These are phyloP conservation scores for Claviceps pazoutovae DNA, from an alignment of 2,329 filamentous ascomycete genomes.

Conservation along the genomic window DNA sequence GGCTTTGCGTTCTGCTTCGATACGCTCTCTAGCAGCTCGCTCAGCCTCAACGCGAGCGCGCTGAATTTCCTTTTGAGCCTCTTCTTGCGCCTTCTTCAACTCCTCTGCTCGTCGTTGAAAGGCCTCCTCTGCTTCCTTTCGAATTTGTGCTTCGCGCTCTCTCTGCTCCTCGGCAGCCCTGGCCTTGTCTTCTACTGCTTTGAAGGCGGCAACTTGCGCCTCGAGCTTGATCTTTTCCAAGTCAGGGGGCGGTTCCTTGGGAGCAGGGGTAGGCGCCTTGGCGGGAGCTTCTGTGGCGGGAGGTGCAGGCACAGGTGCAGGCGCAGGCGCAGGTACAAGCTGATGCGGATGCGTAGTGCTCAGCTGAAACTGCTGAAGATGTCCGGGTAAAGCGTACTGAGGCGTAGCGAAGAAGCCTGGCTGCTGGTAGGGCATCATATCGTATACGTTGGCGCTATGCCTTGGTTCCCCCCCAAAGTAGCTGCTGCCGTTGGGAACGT, in stretches of 20 bases:
- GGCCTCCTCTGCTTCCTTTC: conserved; percentile 32
- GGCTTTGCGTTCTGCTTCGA: conserved; percentile 29
- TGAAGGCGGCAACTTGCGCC: conserved; percentile 39
- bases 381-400: conserved; percentile 8
- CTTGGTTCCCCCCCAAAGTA: conserved; percentile 27
- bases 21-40: conserved; percentile 27
- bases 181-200: conserved; percentile 30
- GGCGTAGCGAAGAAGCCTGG: conserved; percentile 8
- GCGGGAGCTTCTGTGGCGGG: conserved; percentile 25
- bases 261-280: conserved; percentile 19
- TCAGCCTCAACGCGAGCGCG: conserved; percentile 32
- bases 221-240: conserved; percentile 48
- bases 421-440: conserved; percentile 37
- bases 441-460: conserved; percentile 24
- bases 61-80: conserved; percentile 33
- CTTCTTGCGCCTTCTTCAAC: conserved; percentile 27
- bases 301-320: neutral
- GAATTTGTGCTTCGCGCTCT: conserved; percentile 30
- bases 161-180: conserved; percentile 31
- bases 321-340: too few relatives aligned
- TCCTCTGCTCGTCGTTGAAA: conserved; percentile 28
- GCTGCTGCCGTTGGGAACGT: conserved; percentile 21
- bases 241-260: conserved; percentile 30
- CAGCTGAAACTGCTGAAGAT: conserved; percentile 26
- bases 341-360: conserved; percentile 23